A percentile compares a stretch with the other conserved stretches of the same genome.
phyloP scores from a whole-genome alignment of 192 early-diverging fungal species.

The Coemansia sp. region DNA sequence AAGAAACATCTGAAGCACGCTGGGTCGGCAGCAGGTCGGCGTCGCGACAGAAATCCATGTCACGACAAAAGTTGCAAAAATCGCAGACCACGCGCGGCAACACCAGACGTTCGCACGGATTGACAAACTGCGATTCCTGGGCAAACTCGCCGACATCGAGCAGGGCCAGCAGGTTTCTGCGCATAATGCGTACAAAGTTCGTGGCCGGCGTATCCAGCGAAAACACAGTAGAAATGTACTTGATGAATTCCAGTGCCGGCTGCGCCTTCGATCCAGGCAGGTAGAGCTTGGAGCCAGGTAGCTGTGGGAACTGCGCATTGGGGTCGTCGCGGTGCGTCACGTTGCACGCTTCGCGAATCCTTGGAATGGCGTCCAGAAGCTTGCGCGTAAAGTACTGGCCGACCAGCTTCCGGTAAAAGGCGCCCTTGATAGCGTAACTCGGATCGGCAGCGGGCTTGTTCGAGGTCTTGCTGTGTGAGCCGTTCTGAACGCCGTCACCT shows the following conservation, averaged over 20 bases:
- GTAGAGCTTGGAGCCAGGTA: slow-evolving; percentile 61
- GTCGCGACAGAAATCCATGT: slow-evolving; percentile 92
- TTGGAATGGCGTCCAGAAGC: slow-evolving; percentile 64
- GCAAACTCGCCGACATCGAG: slow-evolving; percentile 84
- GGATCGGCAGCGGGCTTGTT: slow-evolving; percentile 5
- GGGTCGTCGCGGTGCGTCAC: slow-evolving; percentile 22
- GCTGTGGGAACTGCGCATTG: slow-evolving; percentile 61
- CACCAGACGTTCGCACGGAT: slow-evolving; percentile 80
- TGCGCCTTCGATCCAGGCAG: slow-evolving; percentile 40
- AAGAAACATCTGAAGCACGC: slow-evolving; percentile 1
- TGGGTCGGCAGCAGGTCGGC: slow-evolving; percentile 62
- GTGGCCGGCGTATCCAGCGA: slow-evolving; percentile 74
- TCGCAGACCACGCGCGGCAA: slow-evolving; percentile 84
- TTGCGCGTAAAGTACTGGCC: slow-evolving; percentile 64
- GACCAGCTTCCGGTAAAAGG: slow-evolving; percentile 57
- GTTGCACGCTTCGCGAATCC: slow-evolving; percentile 58
- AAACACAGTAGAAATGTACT: slow-evolving; percentile 74
- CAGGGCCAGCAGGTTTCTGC: slow-evolving; percentile 73
- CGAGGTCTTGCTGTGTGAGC: not conserved
- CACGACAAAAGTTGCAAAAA: slow-evolving; percentile 80
- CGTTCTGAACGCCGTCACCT: not conserved
- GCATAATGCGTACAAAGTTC: slow-evolving; percentile 78
- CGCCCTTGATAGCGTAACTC: slow-evolving; percentile 15
- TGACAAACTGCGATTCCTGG: slow-evolving; percentile 72
- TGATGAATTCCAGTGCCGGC: slow-evolving; percentile 84